These are phyloP conservation scores for Toxoplasma gondii DNA, from an alignment of 169 alveolate species.

Conservation along the genomic window DNA sequence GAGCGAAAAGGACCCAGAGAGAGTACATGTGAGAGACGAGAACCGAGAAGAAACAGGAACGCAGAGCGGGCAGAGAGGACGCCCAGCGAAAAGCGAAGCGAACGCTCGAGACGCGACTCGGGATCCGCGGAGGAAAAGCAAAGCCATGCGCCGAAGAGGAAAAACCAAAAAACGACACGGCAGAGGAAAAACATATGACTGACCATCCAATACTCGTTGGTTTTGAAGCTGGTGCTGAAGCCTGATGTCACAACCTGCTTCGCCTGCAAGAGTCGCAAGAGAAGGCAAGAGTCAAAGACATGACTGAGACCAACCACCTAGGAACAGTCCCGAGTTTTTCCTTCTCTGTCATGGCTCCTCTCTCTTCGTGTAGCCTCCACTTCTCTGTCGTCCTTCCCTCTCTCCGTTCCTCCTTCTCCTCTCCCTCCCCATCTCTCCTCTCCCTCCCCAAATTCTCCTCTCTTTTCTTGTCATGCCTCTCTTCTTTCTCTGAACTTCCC, in stretches of 20 bases:
- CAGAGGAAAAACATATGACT: not conserved
- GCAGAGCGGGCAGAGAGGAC: too few species aligned
- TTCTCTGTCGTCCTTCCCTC: not conserved
- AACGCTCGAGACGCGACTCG: too few species aligned
- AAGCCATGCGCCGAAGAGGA: too few species aligned
- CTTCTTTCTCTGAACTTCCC: too few species aligned
- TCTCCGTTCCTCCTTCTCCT: not conserved
- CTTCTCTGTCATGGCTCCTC: too few species aligned
- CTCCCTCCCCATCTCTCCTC: not conserved
- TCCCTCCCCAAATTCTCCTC: not conserved
- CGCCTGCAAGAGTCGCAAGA: not conserved
- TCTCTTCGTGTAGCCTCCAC: not conserved
- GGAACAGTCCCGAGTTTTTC: not conserved
- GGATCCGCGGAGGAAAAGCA: too few species aligned
- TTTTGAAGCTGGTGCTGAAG: conserved; percentile 29
- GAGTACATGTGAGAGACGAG: not conserved
- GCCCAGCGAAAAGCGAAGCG: too few species aligned
- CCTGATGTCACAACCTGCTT: conserved; percentile 1
- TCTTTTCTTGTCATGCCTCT: too few species aligned
- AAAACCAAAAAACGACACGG: too few species aligned
- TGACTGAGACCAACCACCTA: not conserved
- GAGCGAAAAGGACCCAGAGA: not conserved
- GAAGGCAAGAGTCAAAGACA: not conserved
- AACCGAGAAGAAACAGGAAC: not conserved
- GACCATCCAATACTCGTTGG: conserved; percentile 31